Percentiles rank a stretch among this genome's conserved stretches.
phyloP scores from a whole-genome alignment of 2,329 filamentous ascomycete species.

The Aspergillus sp. region DNA sequence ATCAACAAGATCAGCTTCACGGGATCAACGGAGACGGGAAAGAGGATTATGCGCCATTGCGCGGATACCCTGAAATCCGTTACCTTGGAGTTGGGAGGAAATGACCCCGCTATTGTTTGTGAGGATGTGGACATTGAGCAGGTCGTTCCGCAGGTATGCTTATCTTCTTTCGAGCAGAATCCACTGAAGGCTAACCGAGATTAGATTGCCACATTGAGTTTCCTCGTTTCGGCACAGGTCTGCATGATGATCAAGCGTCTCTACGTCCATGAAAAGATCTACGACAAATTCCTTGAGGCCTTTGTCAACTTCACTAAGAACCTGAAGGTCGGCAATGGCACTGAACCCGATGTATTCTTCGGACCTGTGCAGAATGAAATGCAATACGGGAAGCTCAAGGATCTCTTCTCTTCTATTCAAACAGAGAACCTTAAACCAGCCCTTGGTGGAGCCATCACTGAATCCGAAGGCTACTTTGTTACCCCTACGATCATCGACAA shows the following conservation, averaged over 20 bases:
- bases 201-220: conserved; percentile 43
- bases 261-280: conserved; percentile 61
- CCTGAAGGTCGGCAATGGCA: conserved; percentile 36
- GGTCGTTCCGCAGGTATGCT: conserved; percentile 24
- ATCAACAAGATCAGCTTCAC: conserved; percentile 61
- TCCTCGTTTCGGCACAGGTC: conserved; percentile 56
- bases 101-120: conserved; percentile 55
- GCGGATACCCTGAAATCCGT: conserved; percentile 55
- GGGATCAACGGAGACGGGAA: conserved; percentile 53
- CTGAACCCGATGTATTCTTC: conserved; percentile 48
- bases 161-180: too few species aligned
- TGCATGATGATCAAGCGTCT: conserved; percentile 59
- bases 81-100: conserved; percentile 56
- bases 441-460: conserved; percentile 46
- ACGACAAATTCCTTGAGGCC: conserved; percentile 53
- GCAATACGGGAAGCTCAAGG: conserved; percentile 63
- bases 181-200: too few species aligned
- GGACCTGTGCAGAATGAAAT: conserved; percentile 64
- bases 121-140: conserved; percentile 52
- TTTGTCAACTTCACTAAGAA: conserved; percentile 46
- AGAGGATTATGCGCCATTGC: conserved; percentile 50
- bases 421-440: conserved; percentile 56
- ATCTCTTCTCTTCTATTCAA: conserved; percentile 58
- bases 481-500: conserved; percentile 59
- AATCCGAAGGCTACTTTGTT: conserved; percentile 56